phyloP scores from a whole-genome alignment of 176 grass and related monocot species.

The Avena insularis region DNA sequence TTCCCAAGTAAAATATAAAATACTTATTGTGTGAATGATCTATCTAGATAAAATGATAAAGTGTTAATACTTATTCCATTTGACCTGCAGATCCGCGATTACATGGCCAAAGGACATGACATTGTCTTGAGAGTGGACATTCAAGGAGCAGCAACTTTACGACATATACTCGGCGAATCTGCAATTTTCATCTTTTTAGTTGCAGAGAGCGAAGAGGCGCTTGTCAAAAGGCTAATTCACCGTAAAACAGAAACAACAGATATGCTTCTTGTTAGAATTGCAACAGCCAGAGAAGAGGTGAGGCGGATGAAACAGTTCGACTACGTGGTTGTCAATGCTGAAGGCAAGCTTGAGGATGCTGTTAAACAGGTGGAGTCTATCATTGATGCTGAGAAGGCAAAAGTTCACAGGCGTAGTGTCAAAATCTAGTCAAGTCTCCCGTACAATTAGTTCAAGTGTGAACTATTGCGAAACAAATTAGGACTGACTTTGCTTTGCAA shows the following conservation, averaged over 20 bases:
- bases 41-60: slow-evolving; percentile 34
- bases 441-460: not conserved
- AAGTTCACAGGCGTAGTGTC: slow-evolving; percentile 59
- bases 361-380: slow-evolving; percentile 83
- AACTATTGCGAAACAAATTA: slow-evolving; percentile 7
- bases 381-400: slow-evolving; percentile 95
- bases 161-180: slow-evolving; percentile 81
- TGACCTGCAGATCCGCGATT: slow-evolving; percentile 76
- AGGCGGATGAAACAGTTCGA: slow-evolving; percentile 72
- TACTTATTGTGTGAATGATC: not conserved
- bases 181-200: slow-evolving; percentile 94
- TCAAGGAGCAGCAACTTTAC: slow-evolving; percentile 88
- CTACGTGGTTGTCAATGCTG: slow-evolving; percentile 86
- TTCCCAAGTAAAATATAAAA: slow-evolving; percentile 35
- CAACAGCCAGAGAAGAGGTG: slow-evolving; percentile 89
- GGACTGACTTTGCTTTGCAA: slow-evolving; percentile 23
- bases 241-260: slow-evolving; percentile 94
- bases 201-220: slow-evolving; percentile 87
- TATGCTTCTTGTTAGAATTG: slow-evolving; percentile 93
- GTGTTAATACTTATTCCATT: slow-evolving; percentile 37
- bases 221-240: slow-evolving; percentile 83
- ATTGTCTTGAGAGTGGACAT: slow-evolving; percentile 97
- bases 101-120: slow-evolving; percentile 90
- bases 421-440: slow-evolving; percentile 56
- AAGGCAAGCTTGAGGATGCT: slow-evolving; percentile 86